Evolutionary conservation across 306 rosid species (phyloP), one percentile per base, ranked within the genome.

Genomic region (Prunus dulcis): DNA sequence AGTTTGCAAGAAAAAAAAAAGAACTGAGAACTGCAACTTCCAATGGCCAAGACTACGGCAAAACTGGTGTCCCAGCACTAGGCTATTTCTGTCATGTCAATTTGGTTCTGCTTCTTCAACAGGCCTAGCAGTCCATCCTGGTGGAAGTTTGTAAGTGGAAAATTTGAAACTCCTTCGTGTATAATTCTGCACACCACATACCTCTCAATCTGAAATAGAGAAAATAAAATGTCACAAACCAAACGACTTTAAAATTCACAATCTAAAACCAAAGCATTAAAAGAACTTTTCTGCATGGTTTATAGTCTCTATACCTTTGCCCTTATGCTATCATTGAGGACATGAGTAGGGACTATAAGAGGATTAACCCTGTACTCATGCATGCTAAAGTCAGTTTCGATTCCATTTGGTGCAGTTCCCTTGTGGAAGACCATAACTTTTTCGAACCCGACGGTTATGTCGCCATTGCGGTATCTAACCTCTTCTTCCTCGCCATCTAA

Each of bases 181-280:
- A 61, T 52, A 45, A 73, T 61, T 61, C 10, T 51, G 77, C 69
- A 73, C 12, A 27, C 69, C 58, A 61, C 77, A 30, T 10, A 73
- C 52, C 46, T 60, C 14, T 61, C 46, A 7, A 73, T 73, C 77
- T 73, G 77, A 43, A 73, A 27, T 69, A 23, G 61, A 18, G 46
- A 45, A n/a, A 60, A 60, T 23, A 46, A 28, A 14, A 15, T 13
- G 51, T 55, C 22, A 71, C 6, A 0, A 5, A 32, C 52, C 32
- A 55, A 55, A 53, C 9, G 13, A 32, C 11, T 55, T 27, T 0
- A 23, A 52, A 18, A n/a, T 71, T 53, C 76, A 38, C 22, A 41
- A 23, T 27, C 3, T 27, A 56, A 58, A 57, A 17, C 32, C 9
- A 68, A 13, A 23, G 28, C 12, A 14, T 9, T 1, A 27, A 0